Evolutionary conservation across 805 yeast genomes (phyloP), one percentile per base, ranked within the genome.

Genomic region (Priceomyces melissophilus): DNA sequence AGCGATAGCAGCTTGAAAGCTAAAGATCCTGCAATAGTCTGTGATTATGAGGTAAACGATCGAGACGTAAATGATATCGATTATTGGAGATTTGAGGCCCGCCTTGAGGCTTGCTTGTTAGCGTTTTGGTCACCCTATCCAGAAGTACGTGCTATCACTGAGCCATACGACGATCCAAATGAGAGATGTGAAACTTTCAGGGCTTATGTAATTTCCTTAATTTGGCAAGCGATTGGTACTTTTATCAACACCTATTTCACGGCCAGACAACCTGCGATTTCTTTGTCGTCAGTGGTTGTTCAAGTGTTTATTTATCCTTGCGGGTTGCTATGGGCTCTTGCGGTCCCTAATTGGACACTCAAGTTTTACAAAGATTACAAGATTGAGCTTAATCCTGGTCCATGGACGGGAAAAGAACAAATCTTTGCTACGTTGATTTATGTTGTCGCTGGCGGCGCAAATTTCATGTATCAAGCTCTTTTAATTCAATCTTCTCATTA

Each of bases 401-500:
- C 83, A 9, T 82, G 85, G 82, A 63, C 69, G 17, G 66, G 58
- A 46, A 81, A 81, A 53, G 87, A 81, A 50, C 87, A 82, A 55
- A 78, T 80, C 80, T 68, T 82, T 43, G 67, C 82, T 1, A 76
- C 87, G 5, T 52, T 71, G 23, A 64, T 52, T 25, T 36, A 27
- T 36, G 65, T 54, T 50, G 56, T 65, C 31, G 66, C 67, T 20
- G 63, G 67, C 32, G 52, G 54, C 28, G 49, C 61, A 29, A 49
- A 51, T 39, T 53, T 53, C 39, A 74, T 73, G 50, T 46, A 53
- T 47, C 60, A 40, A 16, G 70, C 69, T 26, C 58, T 48, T 41
- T 53, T 54, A 42, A 42, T 48, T 37, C 55, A 56, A 45, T 58
- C 50, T 52, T 34, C 60, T 43, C 31, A 38, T 29, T 13, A 14